Percentiles rank a stretch among this genome's conserved stretches.
Evolutionary conservation across 495 filamentous ascomycete species (phyloP).

Genomic region (Penicillium herquei): DNA sequence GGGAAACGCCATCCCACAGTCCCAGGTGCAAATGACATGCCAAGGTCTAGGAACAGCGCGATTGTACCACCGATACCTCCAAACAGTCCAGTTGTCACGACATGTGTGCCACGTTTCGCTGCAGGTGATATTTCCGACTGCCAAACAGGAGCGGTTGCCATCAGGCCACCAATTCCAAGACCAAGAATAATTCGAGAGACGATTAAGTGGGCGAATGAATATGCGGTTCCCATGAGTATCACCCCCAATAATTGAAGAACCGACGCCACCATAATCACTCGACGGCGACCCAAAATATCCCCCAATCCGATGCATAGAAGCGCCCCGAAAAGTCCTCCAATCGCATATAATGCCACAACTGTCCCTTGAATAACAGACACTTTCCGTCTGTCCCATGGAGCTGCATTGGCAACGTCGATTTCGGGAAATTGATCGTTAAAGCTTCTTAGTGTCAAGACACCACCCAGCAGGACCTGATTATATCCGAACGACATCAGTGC

Average conservation of each 20-base stretch:
- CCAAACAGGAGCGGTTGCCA: constrained; percentile 45
- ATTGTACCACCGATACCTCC: not conserved
- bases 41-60: not conserved
- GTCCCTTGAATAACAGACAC: constrained; percentile 18
- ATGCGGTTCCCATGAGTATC: constrained; percentile 35
- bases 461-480: constrained; percentile 39
- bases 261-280: constrained; percentile 19
- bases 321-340: constrained; percentile 22
- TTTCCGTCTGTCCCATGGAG: constrained; percentile 24
- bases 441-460: constrained; percentile 21
- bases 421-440: constrained; percentile 42
- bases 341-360: constrained; percentile 24
- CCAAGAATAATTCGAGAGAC: constrained; percentile 44
- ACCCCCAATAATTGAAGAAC: constrained; percentile 27
- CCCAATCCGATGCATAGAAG: constrained; percentile 20
- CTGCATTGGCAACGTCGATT: constrained; percentile 32
- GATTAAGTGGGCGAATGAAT: constrained; percentile 23
- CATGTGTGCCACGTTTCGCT: constrained; percentile 31
- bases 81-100: constrained; percentile 29
- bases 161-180: constrained; percentile 52
- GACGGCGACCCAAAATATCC: constrained; percentile 22
- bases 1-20: constrained; percentile 18
- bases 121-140: constrained; percentile 43
- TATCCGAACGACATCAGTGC: constrained; percentile 44
- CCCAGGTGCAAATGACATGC: not conserved